Conservation (phyloP, 2,329 filamentous ascomycete species). For the Didymella pinodella region DNA sequence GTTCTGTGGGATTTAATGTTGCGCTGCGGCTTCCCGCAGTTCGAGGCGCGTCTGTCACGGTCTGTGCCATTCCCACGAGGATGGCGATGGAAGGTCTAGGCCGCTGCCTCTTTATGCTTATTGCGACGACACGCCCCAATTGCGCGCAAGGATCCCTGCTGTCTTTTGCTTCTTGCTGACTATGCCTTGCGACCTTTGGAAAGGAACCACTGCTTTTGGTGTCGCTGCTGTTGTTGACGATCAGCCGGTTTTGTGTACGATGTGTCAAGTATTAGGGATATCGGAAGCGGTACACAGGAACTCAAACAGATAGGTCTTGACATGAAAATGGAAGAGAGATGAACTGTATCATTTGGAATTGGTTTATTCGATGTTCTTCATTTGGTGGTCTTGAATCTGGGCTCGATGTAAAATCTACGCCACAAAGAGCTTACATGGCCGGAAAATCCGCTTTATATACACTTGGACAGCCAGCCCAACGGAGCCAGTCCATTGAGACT, state of each 20-base stretch:
- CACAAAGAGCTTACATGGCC: neutral
- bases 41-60: constrained; percentile 16
- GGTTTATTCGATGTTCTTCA: neutral
- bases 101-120: constrained; percentile 44
- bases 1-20: constrained; percentile 21
- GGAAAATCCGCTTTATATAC: constrained; percentile 3
- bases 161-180: neutral
- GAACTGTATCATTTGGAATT: neutral
- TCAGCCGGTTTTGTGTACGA: neutral
- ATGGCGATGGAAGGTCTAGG: constrained; percentile 39
- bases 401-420: neutral
- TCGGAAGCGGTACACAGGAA: neutral
- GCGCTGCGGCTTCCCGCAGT: constrained; percentile 22
- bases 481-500: constrained; percentile 1
- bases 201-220: neutral
- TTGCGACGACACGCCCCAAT: constrained; percentile 41
- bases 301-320: neutral
- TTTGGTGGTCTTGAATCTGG: neutral
- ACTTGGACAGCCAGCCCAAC: neutral
- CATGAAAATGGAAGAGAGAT: neutral
- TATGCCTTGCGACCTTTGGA: neutral
- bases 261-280: too few relatives aligned
- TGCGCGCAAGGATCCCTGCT: constrained; percentile 2
- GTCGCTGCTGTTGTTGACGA: neutral
- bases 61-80: constrained; percentile 27